phyloP scores from a whole-genome alignment of 2,329 filamentous ascomycete species.

The Stromatinia cepivora region DNA sequence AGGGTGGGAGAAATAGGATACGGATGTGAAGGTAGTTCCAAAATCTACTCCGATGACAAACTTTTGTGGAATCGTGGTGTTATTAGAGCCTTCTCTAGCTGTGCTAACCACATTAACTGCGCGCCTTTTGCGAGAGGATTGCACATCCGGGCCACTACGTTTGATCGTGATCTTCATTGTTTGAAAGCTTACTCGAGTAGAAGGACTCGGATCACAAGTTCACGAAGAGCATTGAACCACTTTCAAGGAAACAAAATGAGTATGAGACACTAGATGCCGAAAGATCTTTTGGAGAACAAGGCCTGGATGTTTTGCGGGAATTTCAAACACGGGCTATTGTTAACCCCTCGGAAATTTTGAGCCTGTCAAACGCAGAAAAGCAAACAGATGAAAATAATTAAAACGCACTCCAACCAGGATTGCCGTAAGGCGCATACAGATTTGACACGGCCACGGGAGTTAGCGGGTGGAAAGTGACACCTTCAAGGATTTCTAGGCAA shows the following conservation, averaged over 20 bases:
- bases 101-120: too few relatives aligned
- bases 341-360: not conserved
- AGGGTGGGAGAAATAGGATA: not conserved
- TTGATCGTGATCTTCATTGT: not conserved
- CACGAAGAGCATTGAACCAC: not conserved
- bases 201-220: not conserved
- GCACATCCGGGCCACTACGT: not conserved
- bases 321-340: not conserved
- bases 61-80: not conserved
- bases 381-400: not conserved
- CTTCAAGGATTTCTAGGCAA: not conserved
- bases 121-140: not conserved
- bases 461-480: not conserved
- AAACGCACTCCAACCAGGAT: not conserved
- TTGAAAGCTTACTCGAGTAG: not conserved
- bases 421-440: not conserved
- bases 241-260: not conserved
- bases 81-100: not conserved
- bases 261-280: not conserved
- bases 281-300: too few relatives aligned
- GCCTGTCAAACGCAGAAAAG: not conserved
- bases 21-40: constrained; percentile 12
- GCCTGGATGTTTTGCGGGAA: not conserved
- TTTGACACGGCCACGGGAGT: not conserved
- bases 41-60: constrained; percentile 14